Evolutionary conservation across 495 filamentous ascomycete genomes (phyloP), one percentile per base, ranked within the genome.

Genomic region (Thermothielavioides terrestris): DNA sequence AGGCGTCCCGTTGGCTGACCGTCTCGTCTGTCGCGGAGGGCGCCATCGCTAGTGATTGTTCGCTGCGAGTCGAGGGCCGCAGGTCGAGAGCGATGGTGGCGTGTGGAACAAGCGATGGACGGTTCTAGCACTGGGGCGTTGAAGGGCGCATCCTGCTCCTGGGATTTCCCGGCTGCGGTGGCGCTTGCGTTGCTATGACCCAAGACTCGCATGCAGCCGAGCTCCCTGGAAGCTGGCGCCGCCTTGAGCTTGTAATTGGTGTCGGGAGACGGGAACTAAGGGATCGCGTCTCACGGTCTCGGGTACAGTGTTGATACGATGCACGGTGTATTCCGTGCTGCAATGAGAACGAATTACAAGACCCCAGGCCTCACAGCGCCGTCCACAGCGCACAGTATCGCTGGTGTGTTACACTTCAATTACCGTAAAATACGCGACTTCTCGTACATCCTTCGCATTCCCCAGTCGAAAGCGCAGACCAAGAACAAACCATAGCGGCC

Each of bases 11-110:
- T 32, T 55, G 57, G 49, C 39, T 48, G 23, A 65, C 61, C 2
- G 67, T 61, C 17, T 64, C 59, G 30, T 69, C 69, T 32, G 67
- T 56, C 2, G 67, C 68, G 18, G 70, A 72, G 11, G 70, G 70
- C 37, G 73, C 68, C 73, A 76, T 76, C 30, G 48, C 45, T 38
- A 15, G 18, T n/a, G n/a, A n/a, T 22, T 20, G 30, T 17, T 18
- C 37, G 11, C 10, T 34, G 37, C 31, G 18, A 37, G 25, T 26
- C 10, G 37, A 12, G 26, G 26, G 20, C 8, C 2, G 18, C 40
- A 15, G 23, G 2, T 21, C 26, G 40, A 31, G 34, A 35, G 18
- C 20, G 23, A 20, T 38, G 32, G 45, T 34, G 27, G 26, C n/a
- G n/a, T n/a, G 15, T 7, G 8, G 32, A 23, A 49, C 10, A 17